A percentile compares a stretch with the other conserved stretches of the same genome.
phyloP scores from a whole-genome alignment of 1,139 yeast species.

The Candida sojae region DNA sequence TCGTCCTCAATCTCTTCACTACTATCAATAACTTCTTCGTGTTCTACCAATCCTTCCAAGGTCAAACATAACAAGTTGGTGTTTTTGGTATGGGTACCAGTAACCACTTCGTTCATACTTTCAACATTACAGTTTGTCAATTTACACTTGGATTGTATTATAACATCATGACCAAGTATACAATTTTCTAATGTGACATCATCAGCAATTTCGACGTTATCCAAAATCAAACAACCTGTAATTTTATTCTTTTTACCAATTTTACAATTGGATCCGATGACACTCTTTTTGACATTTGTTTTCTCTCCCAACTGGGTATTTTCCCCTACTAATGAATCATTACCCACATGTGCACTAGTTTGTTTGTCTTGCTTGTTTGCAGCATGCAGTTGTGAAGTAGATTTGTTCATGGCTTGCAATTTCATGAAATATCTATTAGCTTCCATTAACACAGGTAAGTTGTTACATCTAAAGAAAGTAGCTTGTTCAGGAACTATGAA shows the following conservation, averaged over 20 bases:
- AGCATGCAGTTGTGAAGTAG: conserved; percentile 20
- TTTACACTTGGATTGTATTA: conserved; percentile 58
- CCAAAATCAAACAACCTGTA: conserved; percentile 80
- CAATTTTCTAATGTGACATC: conserved; percentile 89
- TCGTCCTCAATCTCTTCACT: conserved; percentile 40
- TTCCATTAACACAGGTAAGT: conserved; percentile 81
- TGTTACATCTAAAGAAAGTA: conserved; percentile 74
- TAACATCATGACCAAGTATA: conserved; percentile 71
- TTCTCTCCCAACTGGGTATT: conserved; percentile 66
- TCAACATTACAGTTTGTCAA: conserved; percentile 84
- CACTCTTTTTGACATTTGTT: conserved; percentile 80
- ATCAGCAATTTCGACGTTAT: conserved; percentile 73
- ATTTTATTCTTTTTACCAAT: conserved; percentile 87
- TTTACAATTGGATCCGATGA: conserved; percentile 72
- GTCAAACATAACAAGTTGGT: conserved; percentile 74
- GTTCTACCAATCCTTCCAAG: conserved; percentile 51
- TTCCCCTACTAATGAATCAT: conserved; percentile 76
- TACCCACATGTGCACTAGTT: conserved; percentile 78
- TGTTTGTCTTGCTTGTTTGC: conserved; percentile 44
- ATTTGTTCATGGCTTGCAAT: conserved; percentile 36
- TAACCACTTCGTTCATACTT: conserved; percentile 67
- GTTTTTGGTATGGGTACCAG: conserved; percentile 71
- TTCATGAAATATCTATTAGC: conserved; percentile 83
- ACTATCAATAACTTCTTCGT: conserved; percentile 34
- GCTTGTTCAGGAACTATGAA: conserved; percentile 65